phyloP scores from a whole-genome alignment of 2,329 filamentous ascomycete species.

The Exophiala bonariae region DNA sequence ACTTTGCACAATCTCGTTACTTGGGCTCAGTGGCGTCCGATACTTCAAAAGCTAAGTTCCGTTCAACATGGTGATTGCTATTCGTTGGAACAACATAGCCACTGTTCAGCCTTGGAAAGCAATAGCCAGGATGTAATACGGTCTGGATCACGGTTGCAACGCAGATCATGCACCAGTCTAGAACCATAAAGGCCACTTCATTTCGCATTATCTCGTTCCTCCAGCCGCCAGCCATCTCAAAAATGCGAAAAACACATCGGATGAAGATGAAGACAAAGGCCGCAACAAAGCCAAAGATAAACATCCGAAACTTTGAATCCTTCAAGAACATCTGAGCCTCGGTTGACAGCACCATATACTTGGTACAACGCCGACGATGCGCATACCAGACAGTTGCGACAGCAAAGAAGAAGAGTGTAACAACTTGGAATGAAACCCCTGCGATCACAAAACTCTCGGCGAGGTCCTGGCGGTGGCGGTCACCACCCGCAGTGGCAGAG shows the following conservation, averaged over 20 bases:
- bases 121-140: constrained; percentile 23
- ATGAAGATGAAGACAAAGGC: constrained; percentile 45
- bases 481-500: constrained; percentile 46
- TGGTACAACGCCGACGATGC: constrained; percentile 19
- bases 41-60: too few relatives aligned
- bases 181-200: constrained; percentile 48
- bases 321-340: constrained; percentile 8
- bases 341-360: constrained; percentile 13
- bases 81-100: too few relatives aligned
- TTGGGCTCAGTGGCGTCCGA: too few relatives aligned
- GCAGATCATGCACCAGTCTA: constrained; percentile 44
- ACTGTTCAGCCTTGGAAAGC: constrained; percentile 22
- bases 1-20: too few relatives aligned
- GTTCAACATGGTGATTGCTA: too few relatives aligned
- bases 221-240: constrained; percentile 51
- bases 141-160: constrained; percentile 22
- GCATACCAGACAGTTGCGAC: constrained; percentile 14
- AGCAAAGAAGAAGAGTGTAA: constrained; percentile 43
- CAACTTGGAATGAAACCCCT: constrained; percentile 58
- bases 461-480: constrained; percentile 39
- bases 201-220: constrained; percentile 48
- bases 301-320: constrained; percentile 19
- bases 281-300: constrained; percentile 14
- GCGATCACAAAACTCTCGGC: constrained; percentile 60
- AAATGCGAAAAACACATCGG: constrained; percentile 51